Conservation (phyloP, 2,329 filamentous ascomycete genomes). For the Sarocladium oryzae region DNA sequence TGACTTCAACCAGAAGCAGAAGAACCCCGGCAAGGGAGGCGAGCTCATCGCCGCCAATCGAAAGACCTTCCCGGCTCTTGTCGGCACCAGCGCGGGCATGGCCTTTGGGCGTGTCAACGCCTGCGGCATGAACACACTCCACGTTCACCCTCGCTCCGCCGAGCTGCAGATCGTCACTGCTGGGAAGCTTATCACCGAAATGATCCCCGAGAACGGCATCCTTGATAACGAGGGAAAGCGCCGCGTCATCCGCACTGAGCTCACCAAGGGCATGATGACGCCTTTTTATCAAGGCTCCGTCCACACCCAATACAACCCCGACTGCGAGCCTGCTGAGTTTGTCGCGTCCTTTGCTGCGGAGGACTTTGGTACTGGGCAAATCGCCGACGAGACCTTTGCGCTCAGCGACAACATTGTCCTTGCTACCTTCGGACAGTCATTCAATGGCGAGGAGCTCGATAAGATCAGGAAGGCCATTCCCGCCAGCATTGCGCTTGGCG, state of each 20-base stretch:
- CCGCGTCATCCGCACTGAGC: slow-evolving; percentile 34
- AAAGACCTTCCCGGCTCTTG: slow-evolving; percentile 50
- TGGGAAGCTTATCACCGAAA: slow-evolving; percentile 43
- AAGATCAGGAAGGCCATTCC: slow-evolving; percentile 26
- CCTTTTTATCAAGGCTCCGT: slow-evolving; percentile 48
- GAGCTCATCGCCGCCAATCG: slow-evolving; percentile 46
- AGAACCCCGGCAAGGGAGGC: slow-evolving; percentile 29
- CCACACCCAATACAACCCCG: slow-evolving; percentile 51
- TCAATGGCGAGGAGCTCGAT: slow-evolving; percentile 39
- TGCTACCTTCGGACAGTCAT: slow-evolving; percentile 38
- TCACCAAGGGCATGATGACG: slow-evolving; percentile 41
- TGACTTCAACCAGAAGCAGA: slow-evolving; percentile 32
- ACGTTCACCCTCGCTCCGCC: slow-evolving; percentile 46
- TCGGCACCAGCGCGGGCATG: slow-evolving; percentile 43
- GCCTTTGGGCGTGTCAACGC: slow-evolving; percentile 44
- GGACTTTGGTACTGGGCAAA: slow-evolving; percentile 45
- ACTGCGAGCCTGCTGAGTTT: slow-evolving; percentile 43
- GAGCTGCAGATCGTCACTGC: slow-evolving; percentile 47
- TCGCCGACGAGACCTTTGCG: slow-evolving; percentile 44
- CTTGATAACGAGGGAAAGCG: slow-evolving; percentile 27
- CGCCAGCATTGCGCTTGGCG: slow-evolving; percentile 43
- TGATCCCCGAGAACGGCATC: slow-evolving; percentile 47
- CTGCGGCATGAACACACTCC: slow-evolving; percentile 52
- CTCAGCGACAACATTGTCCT: slow-evolving; percentile 37
- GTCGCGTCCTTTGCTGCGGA: slow-evolving; percentile 43